Evolutionary conservation across 1,284 basidiomycete genomes (phyloP).

Genomic region (Apiotrichum siamense): DNA sequence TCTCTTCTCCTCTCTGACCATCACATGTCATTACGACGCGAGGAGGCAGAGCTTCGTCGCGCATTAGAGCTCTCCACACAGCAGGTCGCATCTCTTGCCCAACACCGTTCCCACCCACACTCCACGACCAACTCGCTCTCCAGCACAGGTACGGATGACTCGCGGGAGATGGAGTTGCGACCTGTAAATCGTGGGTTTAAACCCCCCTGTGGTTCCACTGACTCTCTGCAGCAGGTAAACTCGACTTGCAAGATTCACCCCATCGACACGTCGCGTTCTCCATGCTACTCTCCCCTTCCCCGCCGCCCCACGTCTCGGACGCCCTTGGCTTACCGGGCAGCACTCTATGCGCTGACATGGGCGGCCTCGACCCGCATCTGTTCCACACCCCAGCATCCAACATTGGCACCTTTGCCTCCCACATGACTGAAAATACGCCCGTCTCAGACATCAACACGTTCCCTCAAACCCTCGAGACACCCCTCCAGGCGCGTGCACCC

Average conservation of each 20-base stretch:
- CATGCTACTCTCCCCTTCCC: background rate
- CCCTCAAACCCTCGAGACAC: background rate
- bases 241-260: background rate
- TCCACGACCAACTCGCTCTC: conserved; percentile 25
- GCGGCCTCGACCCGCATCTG: no score
- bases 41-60: conserved; percentile 38
- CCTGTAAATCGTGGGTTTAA: background rate
- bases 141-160: conserved; percentile 25
- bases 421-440: background rate
- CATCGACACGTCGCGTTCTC: background rate
- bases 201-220: background rate
- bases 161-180: conserved; percentile 33
- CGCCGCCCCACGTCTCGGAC: background rate
- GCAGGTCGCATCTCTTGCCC: conserved; percentile 16
- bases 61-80: conserved; percentile 37
- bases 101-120: conserved; percentile 18
- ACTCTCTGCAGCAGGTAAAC: background rate
- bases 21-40: conserved; percentile 24
- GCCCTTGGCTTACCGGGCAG: background rate
- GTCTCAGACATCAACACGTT: background rate
- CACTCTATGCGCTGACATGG: background rate
- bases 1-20: background rate
- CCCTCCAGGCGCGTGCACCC: background rate
- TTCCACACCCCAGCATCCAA: background rate
- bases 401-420: background rate